Evolutionary conservation across 495 filamentous ascomycete genomes (phyloP).

Genomic region (Neurospora sp.): DNA sequence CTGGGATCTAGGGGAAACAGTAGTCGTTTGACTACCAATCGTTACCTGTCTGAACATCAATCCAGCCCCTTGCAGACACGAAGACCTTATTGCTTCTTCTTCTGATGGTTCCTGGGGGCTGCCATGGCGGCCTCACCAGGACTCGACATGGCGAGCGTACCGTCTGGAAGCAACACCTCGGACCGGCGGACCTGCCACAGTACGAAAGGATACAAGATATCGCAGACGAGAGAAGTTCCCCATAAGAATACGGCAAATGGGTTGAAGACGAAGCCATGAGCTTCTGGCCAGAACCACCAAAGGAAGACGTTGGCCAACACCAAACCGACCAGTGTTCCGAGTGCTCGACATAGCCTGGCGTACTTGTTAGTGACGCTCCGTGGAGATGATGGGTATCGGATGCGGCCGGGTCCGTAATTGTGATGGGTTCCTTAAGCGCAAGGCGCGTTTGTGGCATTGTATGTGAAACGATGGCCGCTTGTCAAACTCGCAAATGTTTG

Average conservation of each 20-base stretch:
- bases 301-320: conserved; percentile 19
- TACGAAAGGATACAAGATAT: conserved; percentile 29
- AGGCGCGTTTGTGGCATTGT: not conserved
- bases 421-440: not conserved
- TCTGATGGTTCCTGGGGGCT: not conserved
- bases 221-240: conserved; percentile 22
- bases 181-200: conserved; percentile 23
- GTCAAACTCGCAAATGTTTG: not conserved
- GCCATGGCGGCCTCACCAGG: not conserved
- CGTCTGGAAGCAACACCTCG: conserved; percentile 24
- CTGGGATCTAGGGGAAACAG: not conserved
- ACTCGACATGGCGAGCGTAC: conserved; percentile 9
- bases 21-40: not conserved
- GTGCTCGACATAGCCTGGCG: conserved; percentile 23
- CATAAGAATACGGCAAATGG: conserved; percentile 27
- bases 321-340: conserved; percentile 29
- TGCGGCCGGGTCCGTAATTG: not conserved
- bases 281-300: conserved; percentile 35
- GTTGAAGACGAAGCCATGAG: conserved; percentile 26
- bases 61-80: not conserved
- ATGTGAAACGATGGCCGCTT: not conserved
- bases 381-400: not conserved
- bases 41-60: not conserved
- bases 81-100: not conserved
- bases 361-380: not conserved